These are phyloP conservation scores for Wallacemonas sp. DNA, from an alignment of 208 protist genomes.

Conservation along the genomic window DNA sequence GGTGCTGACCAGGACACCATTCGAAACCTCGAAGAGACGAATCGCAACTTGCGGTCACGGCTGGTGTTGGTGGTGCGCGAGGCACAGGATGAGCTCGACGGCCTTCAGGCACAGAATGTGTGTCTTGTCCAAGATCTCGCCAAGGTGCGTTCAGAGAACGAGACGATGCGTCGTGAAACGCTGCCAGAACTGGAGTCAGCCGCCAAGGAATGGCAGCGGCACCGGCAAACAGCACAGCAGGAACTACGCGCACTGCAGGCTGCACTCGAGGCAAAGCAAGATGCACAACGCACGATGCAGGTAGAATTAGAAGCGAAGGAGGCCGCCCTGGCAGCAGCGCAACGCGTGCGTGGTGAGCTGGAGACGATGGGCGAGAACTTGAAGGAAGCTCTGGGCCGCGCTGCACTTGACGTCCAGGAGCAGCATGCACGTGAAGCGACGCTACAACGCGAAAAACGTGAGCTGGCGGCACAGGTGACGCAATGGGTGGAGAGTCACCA, in stretches of 20 bases:
- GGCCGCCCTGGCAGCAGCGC: not conserved
- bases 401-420: not conserved
- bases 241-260: slow-evolving; percentile 1
- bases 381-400: slow-evolving; percentile 2
- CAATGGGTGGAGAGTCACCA: slow-evolving; percentile 6
- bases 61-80: slow-evolving; percentile 13
- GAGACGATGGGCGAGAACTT: slow-evolving; percentile 1
- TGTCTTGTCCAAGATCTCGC: slow-evolving; percentile 23
- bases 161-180: slow-evolving; percentile 23
- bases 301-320: slow-evolving; percentile 3
- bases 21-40: slow-evolving; percentile 12
- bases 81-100: slow-evolving; percentile 31
- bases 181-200: slow-evolving; percentile 15
- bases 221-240: slow-evolving; percentile 13
- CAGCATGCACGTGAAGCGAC: slow-evolving; percentile 14
- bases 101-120: slow-evolving; percentile 21
- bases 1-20: too few species aligned
- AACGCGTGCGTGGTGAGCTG: slow-evolving; percentile 16
- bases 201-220: slow-evolving; percentile 6
- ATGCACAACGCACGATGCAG: not conserved
- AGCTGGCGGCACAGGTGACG: slow-evolving; percentile 14
- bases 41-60: not conserved
- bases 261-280: not conserved
- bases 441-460: slow-evolving; percentile 26
- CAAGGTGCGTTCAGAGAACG: slow-evolving; percentile 17